These are phyloP conservation scores for Teratosphaeria destructans DNA, from an alignment of 2,329 filamentous ascomycete genomes.

Conservation along the genomic window DNA sequence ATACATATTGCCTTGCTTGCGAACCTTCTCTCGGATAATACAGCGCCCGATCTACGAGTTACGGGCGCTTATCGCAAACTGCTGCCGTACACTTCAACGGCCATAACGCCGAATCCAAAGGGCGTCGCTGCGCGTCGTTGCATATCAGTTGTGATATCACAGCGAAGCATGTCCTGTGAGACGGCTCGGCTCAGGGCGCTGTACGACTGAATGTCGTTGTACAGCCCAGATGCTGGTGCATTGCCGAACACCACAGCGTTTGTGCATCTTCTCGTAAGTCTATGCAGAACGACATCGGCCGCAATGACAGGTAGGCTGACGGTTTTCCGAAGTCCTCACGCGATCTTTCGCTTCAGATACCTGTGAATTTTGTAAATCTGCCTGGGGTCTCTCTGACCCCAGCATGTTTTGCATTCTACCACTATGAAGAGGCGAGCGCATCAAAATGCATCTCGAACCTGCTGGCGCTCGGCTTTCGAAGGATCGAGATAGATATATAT, in stretches of 20 bases:
- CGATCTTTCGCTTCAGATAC: constrained; percentile 49
- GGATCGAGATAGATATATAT: constrained; percentile 51
- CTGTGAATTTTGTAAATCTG: constrained; percentile 51
- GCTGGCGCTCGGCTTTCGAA: constrained; percentile 47
- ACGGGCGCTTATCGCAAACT: neutral
- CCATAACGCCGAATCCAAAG: neutral
- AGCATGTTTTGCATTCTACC: constrained; percentile 47
- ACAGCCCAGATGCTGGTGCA: constrained; percentile 18
- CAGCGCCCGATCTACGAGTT: neutral
- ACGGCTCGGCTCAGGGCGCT: neutral
- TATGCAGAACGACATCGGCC: neutral
- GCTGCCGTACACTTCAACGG: neutral
- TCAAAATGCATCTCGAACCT: constrained; percentile 53
- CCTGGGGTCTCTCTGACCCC: constrained; percentile 47
- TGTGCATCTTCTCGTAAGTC: constrained; percentile 20
- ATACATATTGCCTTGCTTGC: neutral
- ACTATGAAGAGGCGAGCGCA: constrained; percentile 43
- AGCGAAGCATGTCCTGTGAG: neutral
- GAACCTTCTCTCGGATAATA: neutral
- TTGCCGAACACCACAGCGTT: constrained; percentile 12
- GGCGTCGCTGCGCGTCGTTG: neutral
- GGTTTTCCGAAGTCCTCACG: constrained; percentile 43
- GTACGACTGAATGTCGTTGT: constrained; percentile 7
- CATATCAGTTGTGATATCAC: neutral
- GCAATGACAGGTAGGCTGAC: constrained; percentile 1